Base-by-base conservation (phyloP, 1,284 basidiomycete species). In the Pholiota adiposa region DNA sequence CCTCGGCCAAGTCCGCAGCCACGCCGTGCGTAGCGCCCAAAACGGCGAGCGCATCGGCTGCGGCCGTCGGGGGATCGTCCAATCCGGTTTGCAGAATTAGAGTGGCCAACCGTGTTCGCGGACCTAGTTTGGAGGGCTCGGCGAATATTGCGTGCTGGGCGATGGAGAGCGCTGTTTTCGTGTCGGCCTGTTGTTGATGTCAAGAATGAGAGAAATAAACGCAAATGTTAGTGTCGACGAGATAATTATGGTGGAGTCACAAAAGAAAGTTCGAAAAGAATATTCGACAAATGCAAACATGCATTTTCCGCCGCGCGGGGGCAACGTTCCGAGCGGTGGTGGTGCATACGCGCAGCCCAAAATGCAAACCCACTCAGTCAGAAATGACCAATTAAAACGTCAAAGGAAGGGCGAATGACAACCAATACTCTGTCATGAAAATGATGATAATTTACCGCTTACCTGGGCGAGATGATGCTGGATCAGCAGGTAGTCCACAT, bases 401-500 rank as follows among this genome's bases (percentile, higher is more conserved):
- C n/a, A n/a, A n/a, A n/a, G n/a, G n/a, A n/a, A n/a, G n/a, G n/a
- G n/a, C n/a, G n/a, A n/a, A 34, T 23, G 21, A 31, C 19, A 4
- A 33, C 25, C 43, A 21, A 46, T 21, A 1, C 33, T 6, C 29
- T 31, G 40, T 16, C 29, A 4, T 14, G 33, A 34, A 46, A 29
- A 46, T 14, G 14, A 29, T 25, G 16, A 23, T 25, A 46, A 46
- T 46, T 23, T n/a, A n/a, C n/a, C n/a, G n/a, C 21, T 16, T 27
- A 90, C 92, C 80, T 87, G 85, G 8, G 81, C 79, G 18, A 93
- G 81, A 68, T 87, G 76, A 66, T 92, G 85, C 64, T 88, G 84
- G 1, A 84, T 78, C 6, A 92, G 76, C 56, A 95, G 77, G 68
- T 88, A 84, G 36, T 85, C 79, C 19, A 93, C 85, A 64, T 91